Base-by-base conservation (phyloP, 176 grass and related monocot genomes). In the Bonia amplexicaulis region DNA sequence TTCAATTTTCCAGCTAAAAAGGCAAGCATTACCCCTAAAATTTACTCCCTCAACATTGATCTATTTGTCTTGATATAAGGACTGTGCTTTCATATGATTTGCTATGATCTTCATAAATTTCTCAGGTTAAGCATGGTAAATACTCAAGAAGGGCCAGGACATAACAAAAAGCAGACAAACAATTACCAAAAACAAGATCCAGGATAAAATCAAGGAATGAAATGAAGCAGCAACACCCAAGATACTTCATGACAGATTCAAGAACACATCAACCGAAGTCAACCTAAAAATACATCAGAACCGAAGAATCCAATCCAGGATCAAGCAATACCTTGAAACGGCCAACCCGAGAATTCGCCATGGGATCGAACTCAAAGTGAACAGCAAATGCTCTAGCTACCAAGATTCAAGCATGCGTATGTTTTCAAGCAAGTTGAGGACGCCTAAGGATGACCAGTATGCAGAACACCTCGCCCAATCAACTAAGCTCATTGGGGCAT, bases 301-400 rank as follows among this genome's bases (percentile, higher is more conserved):
- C 61, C 22, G 6, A 85, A 53, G 46, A 61, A 76, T 45, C 74
- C 14, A 52, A 83, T 9, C 7, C 31, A 87, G 79, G 80, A 79
- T 87, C 19, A 75, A 60, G 17, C 12, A 63, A 86, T 92, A 92
- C 90, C 90, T 92, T 89, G 76, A 77, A 92, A 55, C 90, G 80
- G 22, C 67, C 74, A 76, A 42, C 27, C 48, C 87, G 80, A 31
- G 84, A 63, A 72, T 86, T 89, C 23, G 80, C 87, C 90, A 92
- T 92, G 62, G 31, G 42, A 40, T n/a, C 44, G 7, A 86, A 79
- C 6, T 6, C 26, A 82, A 84, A 86, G 46, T 74, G 17, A 84
- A 76, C 44, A 40, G 7, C 48, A 68, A 86, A 39, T 9, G 45
- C 64, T 80, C 76, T 84, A 87, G 85, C 70, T 61, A 61, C 4